phyloP scores from a whole-genome alignment of 2,329 filamentous ascomycete genomes.

The Raffaelea arxii region DNA sequence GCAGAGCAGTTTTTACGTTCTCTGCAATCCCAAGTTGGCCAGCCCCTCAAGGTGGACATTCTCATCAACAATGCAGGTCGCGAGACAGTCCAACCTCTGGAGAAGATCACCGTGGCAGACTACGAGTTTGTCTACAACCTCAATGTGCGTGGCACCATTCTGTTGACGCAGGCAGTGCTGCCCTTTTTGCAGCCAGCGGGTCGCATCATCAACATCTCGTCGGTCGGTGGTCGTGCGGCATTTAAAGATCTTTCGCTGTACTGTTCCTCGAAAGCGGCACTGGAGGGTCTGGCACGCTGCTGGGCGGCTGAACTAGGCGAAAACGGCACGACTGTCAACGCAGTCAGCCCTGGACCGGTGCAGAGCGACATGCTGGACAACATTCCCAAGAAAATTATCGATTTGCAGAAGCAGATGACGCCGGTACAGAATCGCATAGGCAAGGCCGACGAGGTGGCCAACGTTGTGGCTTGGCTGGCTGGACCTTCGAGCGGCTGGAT shows the following conservation, averaged over 20 bases:
- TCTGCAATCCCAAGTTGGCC: neutral
- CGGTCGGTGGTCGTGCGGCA: slow-evolving; percentile 33
- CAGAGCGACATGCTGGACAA: slow-evolving; percentile 26
- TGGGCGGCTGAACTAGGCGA: slow-evolving; percentile 49
- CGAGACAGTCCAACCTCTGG: neutral
- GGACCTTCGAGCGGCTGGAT: neutral
- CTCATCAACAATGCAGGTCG: neutral
- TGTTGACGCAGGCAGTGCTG: slow-evolving; percentile 42
- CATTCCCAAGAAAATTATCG: neutral
- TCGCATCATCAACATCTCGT: slow-evolving; percentile 50
- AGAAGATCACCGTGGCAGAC: neutral
- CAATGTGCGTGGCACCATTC: slow-evolving; percentile 43
- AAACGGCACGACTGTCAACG: slow-evolving; percentile 48
- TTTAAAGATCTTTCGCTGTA: neutral
- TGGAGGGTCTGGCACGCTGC: slow-evolving; percentile 48
- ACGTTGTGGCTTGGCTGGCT: neutral
- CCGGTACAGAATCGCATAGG: slow-evolving; percentile 1
- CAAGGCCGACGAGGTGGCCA: neutral
- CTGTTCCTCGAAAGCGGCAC: slow-evolving; percentile 27
- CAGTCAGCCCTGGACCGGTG: slow-evolving; percentile 48
- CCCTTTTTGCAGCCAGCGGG: slow-evolving; percentile 32
- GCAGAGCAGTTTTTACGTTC: no score
- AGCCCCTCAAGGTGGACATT: neutral
- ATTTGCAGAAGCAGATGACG: neutral
- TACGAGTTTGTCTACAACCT: slow-evolving; percentile 35